Evolutionary conservation across 139 green algal genomes (phyloP).

Genomic region (Klebsormidium nitens): DNA sequence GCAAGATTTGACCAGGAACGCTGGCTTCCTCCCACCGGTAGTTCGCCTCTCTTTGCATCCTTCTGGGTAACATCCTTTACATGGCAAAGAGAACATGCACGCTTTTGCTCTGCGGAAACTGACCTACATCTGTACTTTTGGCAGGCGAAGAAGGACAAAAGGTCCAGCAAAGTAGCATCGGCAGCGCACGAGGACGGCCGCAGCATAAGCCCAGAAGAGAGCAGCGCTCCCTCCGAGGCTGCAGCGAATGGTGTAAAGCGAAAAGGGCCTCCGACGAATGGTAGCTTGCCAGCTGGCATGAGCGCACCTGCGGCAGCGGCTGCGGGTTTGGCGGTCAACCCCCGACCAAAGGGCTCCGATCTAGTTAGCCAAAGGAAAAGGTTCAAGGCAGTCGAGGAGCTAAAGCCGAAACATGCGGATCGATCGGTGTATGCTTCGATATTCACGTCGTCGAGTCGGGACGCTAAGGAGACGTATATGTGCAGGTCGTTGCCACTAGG

Average conservation of each 20-base stretch:
- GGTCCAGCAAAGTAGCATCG: conserved; percentile 15
- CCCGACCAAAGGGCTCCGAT: conserved; percentile 29
- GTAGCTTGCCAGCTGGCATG: too few relatives aligned
- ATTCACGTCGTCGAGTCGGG: conserved; percentile 28
- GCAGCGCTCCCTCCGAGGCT: too few relatives aligned
- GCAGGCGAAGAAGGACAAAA: too few relatives aligned
- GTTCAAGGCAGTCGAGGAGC: conserved; percentile 12
- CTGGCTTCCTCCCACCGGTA: too few relatives aligned
- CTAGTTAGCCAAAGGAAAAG: conserved; percentile 5
- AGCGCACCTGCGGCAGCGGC: not conserved
- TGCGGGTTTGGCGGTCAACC: not conserved
- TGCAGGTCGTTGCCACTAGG: conserved; percentile 33
- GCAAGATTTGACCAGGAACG: too few relatives aligned
- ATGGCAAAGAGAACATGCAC: too few relatives aligned
- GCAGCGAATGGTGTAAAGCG: too few relatives aligned
- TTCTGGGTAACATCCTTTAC: too few relatives aligned
- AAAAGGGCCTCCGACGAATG: too few relatives aligned
- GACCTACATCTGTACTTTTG: too few relatives aligned
- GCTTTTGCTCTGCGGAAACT: too few relatives aligned
- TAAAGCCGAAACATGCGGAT: conserved; percentile 11
- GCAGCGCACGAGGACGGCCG: not conserved
- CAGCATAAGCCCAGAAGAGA: not conserved
- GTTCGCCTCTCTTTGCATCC: too few relatives aligned
- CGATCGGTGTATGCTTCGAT: conserved; percentile 40
- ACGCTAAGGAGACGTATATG: conserved; percentile 33